phyloP scores from a whole-genome alignment of 441 rosid species.

The Populus trichocarpa region DNA sequence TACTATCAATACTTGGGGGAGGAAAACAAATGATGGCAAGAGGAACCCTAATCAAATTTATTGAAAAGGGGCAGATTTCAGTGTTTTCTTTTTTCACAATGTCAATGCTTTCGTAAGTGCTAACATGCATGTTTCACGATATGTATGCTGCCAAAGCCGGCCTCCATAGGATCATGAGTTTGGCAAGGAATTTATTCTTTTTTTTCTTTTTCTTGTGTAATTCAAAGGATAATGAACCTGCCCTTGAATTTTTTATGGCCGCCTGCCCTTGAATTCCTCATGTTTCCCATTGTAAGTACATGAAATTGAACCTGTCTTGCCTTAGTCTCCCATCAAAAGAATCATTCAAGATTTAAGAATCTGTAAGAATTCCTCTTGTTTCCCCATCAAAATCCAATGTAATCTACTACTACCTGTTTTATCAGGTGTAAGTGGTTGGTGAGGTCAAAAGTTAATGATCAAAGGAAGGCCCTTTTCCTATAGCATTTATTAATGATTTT shows the following conservation, averaged over 20 bases:
- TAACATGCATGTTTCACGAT: not conserved
- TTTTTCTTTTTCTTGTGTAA: not conserved
- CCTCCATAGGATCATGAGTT: conserved; percentile 7
- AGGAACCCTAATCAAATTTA: not conserved
- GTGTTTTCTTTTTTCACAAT: too few relatives aligned
- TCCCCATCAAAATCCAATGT: conserved; percentile 7
- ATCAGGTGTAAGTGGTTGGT: conserved; percentile 7
- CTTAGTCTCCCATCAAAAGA: not conserved
- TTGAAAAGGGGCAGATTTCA: not conserved
- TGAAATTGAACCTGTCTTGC: not conserved
- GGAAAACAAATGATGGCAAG: too few relatives aligned
- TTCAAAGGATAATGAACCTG: not conserved
- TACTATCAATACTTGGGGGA: not conserved
- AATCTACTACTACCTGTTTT: not conserved
- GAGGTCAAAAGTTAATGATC: conserved; percentile 10
- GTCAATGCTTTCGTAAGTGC: not conserved
- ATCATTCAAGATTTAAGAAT: not conserved
- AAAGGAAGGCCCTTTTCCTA: not conserved
- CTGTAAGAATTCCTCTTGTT: conserved; percentile 12
- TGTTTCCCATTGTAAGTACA: conserved; percentile 24
- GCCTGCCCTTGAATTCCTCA: conserved; percentile 15
- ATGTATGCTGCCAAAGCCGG: not conserved
- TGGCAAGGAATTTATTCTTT: not conserved
- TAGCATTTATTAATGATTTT: too few relatives aligned
- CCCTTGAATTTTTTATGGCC: not conserved